These are phyloP conservation scores for Acanthamoeba triangularis DNA, from an alignment of 208 protist species.

Conservation along the genomic window DNA sequence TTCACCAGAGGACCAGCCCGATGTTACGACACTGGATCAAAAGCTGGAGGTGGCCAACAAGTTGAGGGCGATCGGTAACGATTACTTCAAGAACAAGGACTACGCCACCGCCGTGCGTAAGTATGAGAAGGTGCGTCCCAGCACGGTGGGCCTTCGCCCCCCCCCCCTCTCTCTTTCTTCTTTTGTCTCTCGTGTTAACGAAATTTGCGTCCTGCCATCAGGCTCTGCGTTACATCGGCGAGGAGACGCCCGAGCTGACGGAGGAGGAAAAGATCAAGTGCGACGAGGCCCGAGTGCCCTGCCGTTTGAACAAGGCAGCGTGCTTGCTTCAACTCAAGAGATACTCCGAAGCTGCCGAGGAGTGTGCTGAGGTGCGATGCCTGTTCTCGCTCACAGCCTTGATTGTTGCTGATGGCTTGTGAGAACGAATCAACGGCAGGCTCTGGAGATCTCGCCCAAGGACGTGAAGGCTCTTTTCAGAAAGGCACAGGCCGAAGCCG, in stretches of 20 bases:
- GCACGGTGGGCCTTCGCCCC: too few species aligned
- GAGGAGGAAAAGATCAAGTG: neutral
- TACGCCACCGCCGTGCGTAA: constrained; percentile 73
- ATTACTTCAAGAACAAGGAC: constrained; percentile 77
- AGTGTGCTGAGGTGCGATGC: neutral
- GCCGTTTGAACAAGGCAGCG: constrained; percentile 50
- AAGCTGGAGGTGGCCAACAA: constrained; percentile 76
- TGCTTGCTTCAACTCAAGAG: constrained; percentile 47
- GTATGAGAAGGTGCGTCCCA: constrained; percentile 77
- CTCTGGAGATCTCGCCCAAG: constrained; percentile 22
- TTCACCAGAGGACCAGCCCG: constrained; percentile 63
- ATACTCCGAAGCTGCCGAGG: constrained; percentile 17
- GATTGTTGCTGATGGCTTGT: too few species aligned
- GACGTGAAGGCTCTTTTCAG: constrained; percentile 38
- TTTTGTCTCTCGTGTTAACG: neutral
- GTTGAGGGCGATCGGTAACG: constrained; percentile 81
- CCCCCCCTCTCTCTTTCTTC: neutral
- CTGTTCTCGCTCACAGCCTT: neutral
- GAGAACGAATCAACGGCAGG: neutral
- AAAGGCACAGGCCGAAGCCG: constrained; percentile 4
- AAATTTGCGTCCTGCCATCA: neutral
- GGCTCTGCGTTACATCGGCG: constrained; percentile 30
- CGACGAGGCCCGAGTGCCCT: constrained; percentile 10
- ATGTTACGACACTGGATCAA: constrained; percentile 35
- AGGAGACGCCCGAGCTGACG: constrained; percentile 21